Percentiles rank a stretch among this genome's conserved stretches.
phyloP scores from a whole-genome alignment of 495 filamentous ascomycete species.

The Antarctomyces pellizariae region DNA sequence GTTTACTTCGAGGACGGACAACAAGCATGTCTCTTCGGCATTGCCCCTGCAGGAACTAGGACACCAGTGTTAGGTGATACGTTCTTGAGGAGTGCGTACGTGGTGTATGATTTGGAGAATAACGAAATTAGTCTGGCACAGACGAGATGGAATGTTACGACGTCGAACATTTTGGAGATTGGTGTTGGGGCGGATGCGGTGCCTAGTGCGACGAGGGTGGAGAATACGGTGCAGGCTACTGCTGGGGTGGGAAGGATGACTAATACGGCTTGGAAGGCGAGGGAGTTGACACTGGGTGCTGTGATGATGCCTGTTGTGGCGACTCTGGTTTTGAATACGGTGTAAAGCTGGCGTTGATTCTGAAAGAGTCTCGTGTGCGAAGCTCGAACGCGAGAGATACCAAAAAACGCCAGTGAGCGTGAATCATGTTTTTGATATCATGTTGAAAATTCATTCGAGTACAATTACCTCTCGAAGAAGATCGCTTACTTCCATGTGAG shows the following conservation, averaged over 20 bases:
- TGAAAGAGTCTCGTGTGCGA: too few species aligned
- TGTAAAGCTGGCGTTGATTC: too few species aligned
- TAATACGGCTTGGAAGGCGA: neutral
- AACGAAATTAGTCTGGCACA: conserved; percentile 75
- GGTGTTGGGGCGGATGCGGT: conserved; percentile 34
- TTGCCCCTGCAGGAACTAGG: conserved; percentile 41
- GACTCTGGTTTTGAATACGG: too few species aligned
- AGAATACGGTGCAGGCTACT: conserved; percentile 35
- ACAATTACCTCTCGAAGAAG: too few species aligned
- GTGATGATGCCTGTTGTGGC: too few species aligned
- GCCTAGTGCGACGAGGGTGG: conserved; percentile 45
- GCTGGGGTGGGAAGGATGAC: conserved; percentile 10
- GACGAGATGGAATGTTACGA: conserved; percentile 57
- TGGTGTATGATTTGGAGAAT: conserved; percentile 76
- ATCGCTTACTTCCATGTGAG: too few species aligned
- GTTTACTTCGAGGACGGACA: conserved; percentile 37
- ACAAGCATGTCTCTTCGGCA: conserved; percentile 48
- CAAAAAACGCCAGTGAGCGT: too few species aligned
- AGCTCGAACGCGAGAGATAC: too few species aligned
- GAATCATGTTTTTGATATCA: too few species aligned
- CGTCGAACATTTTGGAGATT: conserved; percentile 47
- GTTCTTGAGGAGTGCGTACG: conserved; percentile 75
- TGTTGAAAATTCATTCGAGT: too few species aligned
- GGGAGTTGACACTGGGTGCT: too few species aligned
- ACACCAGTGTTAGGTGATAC: conserved; percentile 70